These are phyloP conservation scores for Collybia sordida DNA, from an alignment of 768 basidiomycete species.

Conservation along the genomic window DNA sequence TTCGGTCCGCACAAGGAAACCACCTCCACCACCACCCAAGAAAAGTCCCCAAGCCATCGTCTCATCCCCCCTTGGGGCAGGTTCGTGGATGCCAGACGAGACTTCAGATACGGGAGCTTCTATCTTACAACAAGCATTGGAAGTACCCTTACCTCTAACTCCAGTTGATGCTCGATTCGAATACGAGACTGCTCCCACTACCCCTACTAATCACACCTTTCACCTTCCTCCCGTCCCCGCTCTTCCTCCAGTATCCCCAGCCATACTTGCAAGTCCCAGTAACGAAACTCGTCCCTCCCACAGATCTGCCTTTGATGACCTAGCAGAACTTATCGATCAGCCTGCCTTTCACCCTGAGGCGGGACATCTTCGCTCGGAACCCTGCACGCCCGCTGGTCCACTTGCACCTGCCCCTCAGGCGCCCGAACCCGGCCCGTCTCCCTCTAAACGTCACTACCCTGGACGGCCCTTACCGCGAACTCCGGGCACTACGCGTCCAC, in stretches of 20 bases:
- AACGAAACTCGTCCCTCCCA: neutral
- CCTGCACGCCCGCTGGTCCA: slow-evolving; percentile 5
- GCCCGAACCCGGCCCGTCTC: slow-evolving; percentile 22
- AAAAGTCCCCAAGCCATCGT: slow-evolving; percentile 17
- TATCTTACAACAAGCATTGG: slow-evolving; percentile 31
- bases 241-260: neutral
- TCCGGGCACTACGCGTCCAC: slow-evolving; percentile 21
- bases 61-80: slow-evolving; percentile 29
- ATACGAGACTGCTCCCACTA: neutral
- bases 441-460: slow-evolving; percentile 43
- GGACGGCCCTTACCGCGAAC: slow-evolving; percentile 59
- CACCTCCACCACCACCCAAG: slow-evolving; percentile 20
- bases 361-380: slow-evolving; percentile 1
- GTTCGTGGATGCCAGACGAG: slow-evolving; percentile 15
- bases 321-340: neutral
- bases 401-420: neutral
- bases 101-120: slow-evolving; percentile 13
- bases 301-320: neutral
- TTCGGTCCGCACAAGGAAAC: slow-evolving; percentile 29
- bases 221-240: too few relatives aligned
- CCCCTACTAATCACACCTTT: neutral
- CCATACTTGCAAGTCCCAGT: neutral
- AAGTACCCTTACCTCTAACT: slow-evolving; percentile 37
- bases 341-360: neutral
- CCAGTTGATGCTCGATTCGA: slow-evolving; percentile 22